A percentile compares a stretch with the other conserved stretches of the same genome.
phyloP scores from a whole-genome alignment of 306 rosid genomes.

The Leucaena leucocephala region DNA sequence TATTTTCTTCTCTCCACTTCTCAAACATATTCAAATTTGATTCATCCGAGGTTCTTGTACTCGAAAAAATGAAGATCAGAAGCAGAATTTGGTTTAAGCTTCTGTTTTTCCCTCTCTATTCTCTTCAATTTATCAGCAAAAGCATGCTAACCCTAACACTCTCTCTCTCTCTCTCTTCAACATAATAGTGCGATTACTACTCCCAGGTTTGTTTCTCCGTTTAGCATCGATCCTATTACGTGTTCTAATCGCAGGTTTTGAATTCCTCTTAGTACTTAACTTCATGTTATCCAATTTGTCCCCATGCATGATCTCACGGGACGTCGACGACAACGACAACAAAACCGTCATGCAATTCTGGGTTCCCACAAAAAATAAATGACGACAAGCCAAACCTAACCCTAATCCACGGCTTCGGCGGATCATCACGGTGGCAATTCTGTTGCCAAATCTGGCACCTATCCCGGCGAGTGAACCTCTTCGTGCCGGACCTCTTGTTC shows the following conservation, averaged over 20 bases:
- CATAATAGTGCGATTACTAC: background rate
- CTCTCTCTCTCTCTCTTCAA: background rate
- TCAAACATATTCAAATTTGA: background rate
- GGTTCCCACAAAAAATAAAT: constrained; percentile 28
- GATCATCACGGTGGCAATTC: constrained; percentile 50
- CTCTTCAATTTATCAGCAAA: background rate
- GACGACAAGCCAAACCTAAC: constrained; percentile 29
- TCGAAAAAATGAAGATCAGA: background rate
- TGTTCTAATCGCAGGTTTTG: constrained; percentile 1
- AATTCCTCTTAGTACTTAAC: constrained; percentile 19
- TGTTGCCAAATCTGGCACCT: constrained; percentile 40
- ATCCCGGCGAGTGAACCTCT: constrained; percentile 35
- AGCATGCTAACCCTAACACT: background rate
- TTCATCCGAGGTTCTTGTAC: background rate
- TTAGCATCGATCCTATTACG: background rate
- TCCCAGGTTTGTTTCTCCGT: background rate
- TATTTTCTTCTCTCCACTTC: background rate
- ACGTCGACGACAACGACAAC: constrained; percentile 2
- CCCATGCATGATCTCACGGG: constrained; percentile 37
- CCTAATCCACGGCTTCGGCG: constrained; percentile 54
- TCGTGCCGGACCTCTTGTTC: constrained; percentile 44
- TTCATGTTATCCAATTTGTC: constrained; percentile 44
- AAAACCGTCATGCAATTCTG: constrained; percentile 51
- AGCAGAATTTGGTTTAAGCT: background rate
- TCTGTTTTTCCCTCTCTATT: background rate